Percentiles rank a stretch among this genome's conserved stretches.
phyloP scores from a whole-genome alignment of 2,329 filamentous ascomycete genomes.

The Stromatinia cepivora region DNA sequence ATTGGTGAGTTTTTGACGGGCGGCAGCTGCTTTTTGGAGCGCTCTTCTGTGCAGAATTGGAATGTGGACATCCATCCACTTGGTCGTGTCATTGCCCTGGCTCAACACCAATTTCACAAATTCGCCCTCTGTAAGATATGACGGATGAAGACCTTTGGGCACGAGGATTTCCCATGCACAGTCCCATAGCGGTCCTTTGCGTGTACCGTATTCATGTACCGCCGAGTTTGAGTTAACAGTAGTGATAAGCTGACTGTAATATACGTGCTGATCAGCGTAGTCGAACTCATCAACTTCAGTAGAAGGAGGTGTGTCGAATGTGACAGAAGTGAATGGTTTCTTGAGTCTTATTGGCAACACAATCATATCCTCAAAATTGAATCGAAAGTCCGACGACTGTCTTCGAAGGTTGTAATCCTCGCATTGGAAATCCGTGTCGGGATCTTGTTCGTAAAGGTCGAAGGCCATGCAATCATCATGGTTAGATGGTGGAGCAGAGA shows the following conservation, averaged over 20 bases:
- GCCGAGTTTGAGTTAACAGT: slow-evolving; percentile 17
- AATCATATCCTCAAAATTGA: slow-evolving; percentile 23
- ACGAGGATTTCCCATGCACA: slow-evolving; percentile 25
- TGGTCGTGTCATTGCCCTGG: slow-evolving; percentile 12
- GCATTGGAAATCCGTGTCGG: slow-evolving; percentile 5
- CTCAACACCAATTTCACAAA: slow-evolving; percentile 26
- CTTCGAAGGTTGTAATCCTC: slow-evolving; percentile 12
- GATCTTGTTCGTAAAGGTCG: slow-evolving; percentile 22
- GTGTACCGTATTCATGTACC: slow-evolving; percentile 22
- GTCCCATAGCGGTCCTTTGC: slow-evolving; percentile 26
- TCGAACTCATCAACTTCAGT: slow-evolving; percentile 23
- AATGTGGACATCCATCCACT: slow-evolving; percentile 25
- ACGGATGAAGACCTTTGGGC: slow-evolving; percentile 26
- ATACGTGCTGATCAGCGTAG: slow-evolving; percentile 17
- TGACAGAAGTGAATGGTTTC: neutral
- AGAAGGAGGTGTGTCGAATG: neutral
- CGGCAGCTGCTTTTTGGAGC: slow-evolving; percentile 20
- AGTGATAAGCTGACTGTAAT: slow-evolving; percentile 11
- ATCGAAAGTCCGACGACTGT: slow-evolving; percentile 11
- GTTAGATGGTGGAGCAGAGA: neutral
- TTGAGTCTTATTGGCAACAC: slow-evolving; percentile 21
- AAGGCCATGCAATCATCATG: slow-evolving; percentile 21
- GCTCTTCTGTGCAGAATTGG: slow-evolving; percentile 20
- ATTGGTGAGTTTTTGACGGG: slow-evolving; percentile 20
- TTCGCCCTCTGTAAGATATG: slow-evolving; percentile 25